Conservation (phyloP, 768 basidiomycete species). For the Boletus huronensis region DNA sequence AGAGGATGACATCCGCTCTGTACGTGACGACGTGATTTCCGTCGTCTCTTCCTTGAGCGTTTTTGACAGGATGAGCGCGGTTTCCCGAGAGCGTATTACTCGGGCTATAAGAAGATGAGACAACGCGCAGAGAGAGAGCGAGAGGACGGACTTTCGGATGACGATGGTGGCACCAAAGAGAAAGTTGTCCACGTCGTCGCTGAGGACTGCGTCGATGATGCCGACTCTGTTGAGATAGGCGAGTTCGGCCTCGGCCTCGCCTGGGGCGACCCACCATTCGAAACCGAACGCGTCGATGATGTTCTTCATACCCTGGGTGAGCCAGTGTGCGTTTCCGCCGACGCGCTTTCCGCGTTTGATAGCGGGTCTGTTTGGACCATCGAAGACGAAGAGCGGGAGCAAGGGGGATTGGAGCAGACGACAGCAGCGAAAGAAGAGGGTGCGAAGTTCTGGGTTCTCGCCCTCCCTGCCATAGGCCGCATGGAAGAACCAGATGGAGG, state of each 20-base stretch:
- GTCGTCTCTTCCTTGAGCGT: slow-evolving; percentile 67
- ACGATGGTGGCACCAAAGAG: slow-evolving; percentile 83
- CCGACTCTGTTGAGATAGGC: slow-evolving; percentile 82
- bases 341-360: slow-evolving; percentile 77
- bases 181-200: slow-evolving; percentile 93
- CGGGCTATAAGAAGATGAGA: slow-evolving; percentile 40
- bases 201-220: slow-evolving; percentile 81
- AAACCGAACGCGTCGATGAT: slow-evolving; percentile 80
- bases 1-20: slow-evolving; percentile 36
- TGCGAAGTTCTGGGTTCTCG: slow-evolving; percentile 84
- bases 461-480: slow-evolving; percentile 67
- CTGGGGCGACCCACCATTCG: slow-evolving; percentile 80
- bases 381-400: slow-evolving; percentile 88
- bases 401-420: slow-evolving; percentile 75
- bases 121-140: background rate
- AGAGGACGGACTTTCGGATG: slow-evolving; percentile 66
- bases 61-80: slow-evolving; percentile 55
- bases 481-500: slow-evolving; percentile 79
- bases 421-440: slow-evolving; percentile 81
- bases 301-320: slow-evolving; percentile 72
- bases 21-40: slow-evolving; percentile 60
- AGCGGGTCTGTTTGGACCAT: slow-evolving; percentile 80
- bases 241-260: slow-evolving; percentile 93
- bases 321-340: slow-evolving; percentile 56
- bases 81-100: slow-evolving; percentile 75